Conservation (phyloP, 495 filamentous ascomycete genomes). For the Penicillium ucsense region DNA sequence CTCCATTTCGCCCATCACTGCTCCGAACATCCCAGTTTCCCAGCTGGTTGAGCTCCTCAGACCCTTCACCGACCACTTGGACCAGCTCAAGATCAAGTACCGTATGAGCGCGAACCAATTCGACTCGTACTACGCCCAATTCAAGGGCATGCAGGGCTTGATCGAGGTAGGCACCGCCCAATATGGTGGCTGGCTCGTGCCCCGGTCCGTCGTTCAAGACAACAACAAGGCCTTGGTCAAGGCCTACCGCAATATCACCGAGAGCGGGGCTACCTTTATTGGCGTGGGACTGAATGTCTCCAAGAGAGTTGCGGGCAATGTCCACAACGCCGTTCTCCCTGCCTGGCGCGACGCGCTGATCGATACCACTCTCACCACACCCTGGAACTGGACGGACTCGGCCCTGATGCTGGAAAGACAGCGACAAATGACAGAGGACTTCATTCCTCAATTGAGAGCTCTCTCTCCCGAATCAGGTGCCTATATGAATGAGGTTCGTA, state of each 20-base stretch:
- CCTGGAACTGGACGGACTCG: conserved; percentile 32
- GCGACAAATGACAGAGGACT: conserved; percentile 27
- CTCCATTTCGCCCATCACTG: conserved; percentile 25
- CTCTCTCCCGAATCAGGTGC: conserved; percentile 26
- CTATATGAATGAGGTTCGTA: conserved; percentile 25
- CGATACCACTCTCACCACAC: conserved; percentile 25
- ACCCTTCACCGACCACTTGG: conserved; percentile 10
- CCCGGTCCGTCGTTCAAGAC: conserved; percentile 24
- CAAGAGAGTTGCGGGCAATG: conserved; percentile 30
- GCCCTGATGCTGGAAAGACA: conserved; percentile 28
- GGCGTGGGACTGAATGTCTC: conserved; percentile 35
- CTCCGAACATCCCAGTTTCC: conserved; percentile 9
- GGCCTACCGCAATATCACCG: conserved; percentile 27
- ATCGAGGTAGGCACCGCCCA: conserved; percentile 4
- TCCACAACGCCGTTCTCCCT: conserved; percentile 45
- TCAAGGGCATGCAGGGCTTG: conserved; percentile 5
- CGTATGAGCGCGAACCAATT: conserved; percentile 2
- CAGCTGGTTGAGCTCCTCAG: conserved; percentile 7
- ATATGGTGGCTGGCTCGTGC: conserved; percentile 10
- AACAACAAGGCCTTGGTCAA: conserved; percentile 40
- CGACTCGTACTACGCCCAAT: conserved; percentile 3
- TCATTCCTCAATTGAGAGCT: conserved; percentile 32
- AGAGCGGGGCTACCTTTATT: conserved; percentile 36
- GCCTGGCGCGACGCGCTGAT: conserved; percentile 49
- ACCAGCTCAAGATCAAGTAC: conserved; percentile 7